phyloP scores from a whole-genome alignment of 164 flowering plant species.

The Taxillus chinensis region DNA sequence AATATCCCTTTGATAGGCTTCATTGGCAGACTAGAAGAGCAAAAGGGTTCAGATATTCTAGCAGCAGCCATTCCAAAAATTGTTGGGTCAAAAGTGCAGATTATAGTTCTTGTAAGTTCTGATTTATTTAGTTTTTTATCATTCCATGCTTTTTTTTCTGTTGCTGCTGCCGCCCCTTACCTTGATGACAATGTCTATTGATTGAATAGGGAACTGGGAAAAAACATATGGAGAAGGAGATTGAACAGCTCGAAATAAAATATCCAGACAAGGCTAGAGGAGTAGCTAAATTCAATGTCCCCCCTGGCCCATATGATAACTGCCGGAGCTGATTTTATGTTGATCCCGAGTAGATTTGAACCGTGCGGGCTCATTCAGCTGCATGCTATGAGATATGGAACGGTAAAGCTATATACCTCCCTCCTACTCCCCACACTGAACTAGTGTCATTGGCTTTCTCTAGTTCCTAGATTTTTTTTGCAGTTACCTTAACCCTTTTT shows the following conservation, averaged over 20 bases:
- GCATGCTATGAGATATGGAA: constrained; percentile 91
- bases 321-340: constrained; percentile 73
- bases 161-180: neutral
- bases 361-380: constrained; percentile 97
- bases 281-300: constrained; percentile 74
- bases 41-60: constrained; percentile 92
- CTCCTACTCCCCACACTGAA: neutral
- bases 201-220: constrained; percentile 80
- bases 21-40: constrained; percentile 94
- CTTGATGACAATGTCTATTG: neutral
- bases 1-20: constrained; percentile 76
- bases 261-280: constrained; percentile 75
- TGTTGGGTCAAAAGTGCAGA: constrained; percentile 53
- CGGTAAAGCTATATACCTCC: constrained; percentile 27
- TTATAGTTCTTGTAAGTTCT: constrained; percentile 61
- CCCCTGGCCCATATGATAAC: constrained; percentile 78
- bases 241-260: constrained; percentile 48
- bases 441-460: too few species aligned
- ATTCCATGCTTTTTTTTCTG: neutral
- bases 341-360: constrained; percentile 87
- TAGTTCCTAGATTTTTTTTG: too few species aligned
- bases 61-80: constrained; percentile 60
- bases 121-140: neutral
- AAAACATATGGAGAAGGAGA: constrained; percentile 66
- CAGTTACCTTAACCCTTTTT: too few species aligned